Conservation (phyloP, 1,284 basidiomycete genomes). For the Boletus semigastroideus region DNA sequence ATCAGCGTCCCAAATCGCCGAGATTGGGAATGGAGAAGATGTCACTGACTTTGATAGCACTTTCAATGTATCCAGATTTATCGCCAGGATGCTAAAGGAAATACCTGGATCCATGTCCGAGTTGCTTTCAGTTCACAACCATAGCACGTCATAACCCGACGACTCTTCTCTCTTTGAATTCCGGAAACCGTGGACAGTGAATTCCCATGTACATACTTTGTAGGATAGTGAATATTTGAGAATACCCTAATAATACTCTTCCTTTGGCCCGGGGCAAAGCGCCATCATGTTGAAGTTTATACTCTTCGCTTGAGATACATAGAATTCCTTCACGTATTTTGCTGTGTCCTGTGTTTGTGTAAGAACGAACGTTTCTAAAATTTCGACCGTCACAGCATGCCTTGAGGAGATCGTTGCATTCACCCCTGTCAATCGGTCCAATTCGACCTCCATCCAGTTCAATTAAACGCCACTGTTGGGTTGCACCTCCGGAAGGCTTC, state of each 20-base stretch:
- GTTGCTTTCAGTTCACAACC: constrained; percentile 21
- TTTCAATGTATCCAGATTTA: constrained; percentile 34
- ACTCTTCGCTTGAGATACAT: constrained; percentile 55
- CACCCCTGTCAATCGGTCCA: constrained; percentile 80
- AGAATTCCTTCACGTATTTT: constrained; percentile 62
- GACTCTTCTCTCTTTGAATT: neutral
- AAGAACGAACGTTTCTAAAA: neutral
- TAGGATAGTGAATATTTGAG: constrained; percentile 7
- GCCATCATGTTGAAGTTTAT: constrained; percentile 59
- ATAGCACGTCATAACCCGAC: neutral
- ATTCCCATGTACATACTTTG: constrained; percentile 6
- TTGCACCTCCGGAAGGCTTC: constrained; percentile 20
- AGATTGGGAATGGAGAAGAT: constrained; percentile 34
- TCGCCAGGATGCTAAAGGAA: constrained; percentile 33
- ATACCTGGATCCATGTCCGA: constrained; percentile 33
- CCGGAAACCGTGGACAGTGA: neutral
- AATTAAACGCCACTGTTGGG: constrained; percentile 49
- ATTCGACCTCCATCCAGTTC: constrained; percentile 80
- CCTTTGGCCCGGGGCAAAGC: constrained; percentile 33
- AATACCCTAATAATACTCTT: constrained; percentile 13
- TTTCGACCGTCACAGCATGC: constrained; percentile 35
- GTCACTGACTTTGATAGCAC: constrained; percentile 33
- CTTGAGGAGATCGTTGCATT: constrained; percentile 57
- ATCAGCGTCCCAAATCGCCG: constrained; percentile 31
- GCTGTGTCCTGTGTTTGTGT: constrained; percentile 58